These are phyloP conservation scores for Patellaria atrata DNA, from an alignment of 495 filamentous ascomycete genomes.

Conservation along the genomic window DNA sequence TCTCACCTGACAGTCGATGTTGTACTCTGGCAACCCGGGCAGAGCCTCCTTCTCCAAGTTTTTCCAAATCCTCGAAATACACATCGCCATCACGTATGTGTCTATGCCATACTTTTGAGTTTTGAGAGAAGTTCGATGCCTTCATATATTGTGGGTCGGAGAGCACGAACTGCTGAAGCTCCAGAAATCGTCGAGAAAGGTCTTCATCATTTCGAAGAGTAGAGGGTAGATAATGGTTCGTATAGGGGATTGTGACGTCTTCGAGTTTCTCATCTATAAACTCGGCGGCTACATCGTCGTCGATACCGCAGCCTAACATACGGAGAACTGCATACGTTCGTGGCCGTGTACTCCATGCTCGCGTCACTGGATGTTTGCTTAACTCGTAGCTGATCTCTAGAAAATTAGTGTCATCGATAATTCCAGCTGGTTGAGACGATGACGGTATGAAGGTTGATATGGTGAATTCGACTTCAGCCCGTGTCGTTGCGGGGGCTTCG, in stretches of 20 bases:
- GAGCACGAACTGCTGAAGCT: conserved; percentile 6
- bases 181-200: conserved; percentile 1
- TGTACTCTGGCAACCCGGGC: conserved; percentile 7
- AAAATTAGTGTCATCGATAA: conserved; percentile 11
- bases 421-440: too few species aligned
- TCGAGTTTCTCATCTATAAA: conserved; percentile 7
- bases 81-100: conserved; percentile 1
- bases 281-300: conserved; percentile 1
- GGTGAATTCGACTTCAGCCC: too few species aligned
- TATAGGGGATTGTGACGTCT: conserved; percentile 9
- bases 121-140: conserved; percentile 2
- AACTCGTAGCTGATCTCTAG: conserved; percentile 7
- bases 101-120: conserved; percentile 5
- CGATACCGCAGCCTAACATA: conserved; percentile 9
- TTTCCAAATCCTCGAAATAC: conserved; percentile 10
- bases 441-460: too few species aligned
- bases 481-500: too few species aligned
- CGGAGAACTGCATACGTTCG: conserved; percentile 15
- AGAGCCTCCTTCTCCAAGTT: conserved; percentile 9
- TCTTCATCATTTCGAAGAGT: not conserved
- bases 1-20: conserved; percentile 9
- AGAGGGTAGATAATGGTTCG: not conserved
- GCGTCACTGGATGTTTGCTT: conserved; percentile 2
- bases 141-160: conserved; percentile 8
- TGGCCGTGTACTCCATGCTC: conserved; percentile 5